Evolutionary conservation across 371 early-diverging fungal species (phyloP), one percentile per base, ranked within the genome.

Genomic region (Mortierella sp.): DNA sequence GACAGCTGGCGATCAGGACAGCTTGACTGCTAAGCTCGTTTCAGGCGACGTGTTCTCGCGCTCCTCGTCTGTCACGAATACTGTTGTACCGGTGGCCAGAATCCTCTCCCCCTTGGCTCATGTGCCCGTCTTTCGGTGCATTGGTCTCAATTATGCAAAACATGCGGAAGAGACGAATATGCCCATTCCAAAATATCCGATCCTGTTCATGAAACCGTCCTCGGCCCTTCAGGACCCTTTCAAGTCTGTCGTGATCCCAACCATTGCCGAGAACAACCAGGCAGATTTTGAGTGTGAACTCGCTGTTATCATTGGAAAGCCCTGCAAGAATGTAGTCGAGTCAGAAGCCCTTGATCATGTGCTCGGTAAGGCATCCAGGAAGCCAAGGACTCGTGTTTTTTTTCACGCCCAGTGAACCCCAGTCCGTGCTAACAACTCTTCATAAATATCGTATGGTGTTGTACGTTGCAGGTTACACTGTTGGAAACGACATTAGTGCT

Each of bases 231-330:
- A 76, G 34, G 79, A 82, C 37, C 88, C 87, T 19, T 62, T 76
- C 62, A 82, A 78, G 6, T 61, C 81, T 5, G 81, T 89, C 24
- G 72, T 80, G 8, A 70, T 89, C 28, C 89, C 89, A 4, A 32
- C 50, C 6, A 81, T 83, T 37, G 81, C 79, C 6, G 76, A 80
- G 8, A 83, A 87, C 56, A 76, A 84, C 42, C 82, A 82, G 32
- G 71, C 79, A 6, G 89, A 89, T 53, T 89, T 83, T 73, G 89
- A 89, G 78, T 84, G 79, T 21, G 89, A 89, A 64, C 68, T 89
- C 9, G 87, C 85, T 0, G 84, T 89, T 7, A 83, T 89, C 15
- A 86, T 89, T 59, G 87, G 87, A n/a, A 82, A 82, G 54, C 53
- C 57, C 6, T 85, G 86, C 75, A 81, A 80, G 72, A 62, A 86